These are phyloP conservation scores for Clitoria ternatea DNA, from an alignment of 306 rosid genomes.

Conservation along the genomic window DNA sequence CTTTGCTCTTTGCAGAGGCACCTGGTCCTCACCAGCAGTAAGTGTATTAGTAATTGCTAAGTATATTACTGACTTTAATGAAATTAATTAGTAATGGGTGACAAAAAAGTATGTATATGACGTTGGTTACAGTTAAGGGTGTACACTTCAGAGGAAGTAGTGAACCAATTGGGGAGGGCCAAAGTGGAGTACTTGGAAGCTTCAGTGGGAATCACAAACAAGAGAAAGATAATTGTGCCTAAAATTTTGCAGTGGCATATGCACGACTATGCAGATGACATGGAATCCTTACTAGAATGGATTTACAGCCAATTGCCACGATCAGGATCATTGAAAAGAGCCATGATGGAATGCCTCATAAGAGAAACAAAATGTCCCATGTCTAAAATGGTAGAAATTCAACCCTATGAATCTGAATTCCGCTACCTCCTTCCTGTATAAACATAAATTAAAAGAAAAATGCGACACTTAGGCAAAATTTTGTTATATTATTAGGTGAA, in stretches of 20 bases:
- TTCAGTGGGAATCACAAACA: conserved; percentile 67
- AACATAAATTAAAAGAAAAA: background rate
- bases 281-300: conserved; percentile 87
- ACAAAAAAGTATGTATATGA: background rate
- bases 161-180: conserved; percentile 71
- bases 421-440: conserved; percentile 62
- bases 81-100: background rate
- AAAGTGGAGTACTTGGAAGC: conserved; percentile 94
- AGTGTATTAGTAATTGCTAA: conserved; percentile 25
- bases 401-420: conserved; percentile 69
- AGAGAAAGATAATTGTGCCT: conserved; percentile 76
- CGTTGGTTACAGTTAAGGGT: conserved; percentile 68
- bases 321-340: conserved; percentile 61
- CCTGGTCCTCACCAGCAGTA: conserved; percentile 96
- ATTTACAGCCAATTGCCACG: conserved; percentile 85
- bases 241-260: conserved; percentile 84
- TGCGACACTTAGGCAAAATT: too few species aligned
- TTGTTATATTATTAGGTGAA: background rate
- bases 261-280: conserved; percentile 78
- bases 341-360: conserved; percentile 58
- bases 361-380: conserved; percentile 53
- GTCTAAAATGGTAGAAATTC: conserved; percentile 63
- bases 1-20: conserved; percentile 85
- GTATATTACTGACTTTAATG: background rate
- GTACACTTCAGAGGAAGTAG: conserved; percentile 68